These are phyloP conservation scores for Myrmaecium sp. DNA, from an alignment of 2,329 filamentous ascomycete species.

Conservation along the genomic window DNA sequence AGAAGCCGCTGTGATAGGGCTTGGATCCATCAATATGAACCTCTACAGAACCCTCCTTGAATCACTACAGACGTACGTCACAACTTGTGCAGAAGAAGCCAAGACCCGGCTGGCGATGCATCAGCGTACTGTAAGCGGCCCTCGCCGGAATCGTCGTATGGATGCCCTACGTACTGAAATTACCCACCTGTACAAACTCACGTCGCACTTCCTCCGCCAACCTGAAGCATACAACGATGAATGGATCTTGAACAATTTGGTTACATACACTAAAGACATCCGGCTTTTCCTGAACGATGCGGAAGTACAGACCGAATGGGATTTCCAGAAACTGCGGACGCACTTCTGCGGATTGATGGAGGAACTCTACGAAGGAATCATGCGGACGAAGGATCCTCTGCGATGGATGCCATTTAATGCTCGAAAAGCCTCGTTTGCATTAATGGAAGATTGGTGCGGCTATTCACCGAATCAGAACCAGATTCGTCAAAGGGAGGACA, in stretches of 20 bases:
- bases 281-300: conserved; percentile 90
- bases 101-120: conserved; percentile 60
- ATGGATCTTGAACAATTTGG: conserved; percentile 77
- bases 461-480: conserved; percentile 83
- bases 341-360: conserved; percentile 93
- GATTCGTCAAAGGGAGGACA: conserved; percentile 67
- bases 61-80: conserved; percentile 73
- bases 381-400: conserved; percentile 65
- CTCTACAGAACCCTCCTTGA: conserved; percentile 84
- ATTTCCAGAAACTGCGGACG: conserved; percentile 76
- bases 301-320: conserved; percentile 87
- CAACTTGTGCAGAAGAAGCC: conserved; percentile 74
- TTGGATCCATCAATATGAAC: conserved; percentile 89
- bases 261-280: conserved; percentile 78
- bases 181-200: conserved; percentile 89
- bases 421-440: conserved; percentile 79
- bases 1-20: conserved; percentile 75
- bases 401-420: conserved; percentile 97
- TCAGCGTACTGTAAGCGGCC: conserved; percentile 68
- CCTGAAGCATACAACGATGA: conserved; percentile 69
- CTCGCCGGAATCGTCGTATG: conserved; percentile 64
- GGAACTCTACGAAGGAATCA: conserved; percentile 81
- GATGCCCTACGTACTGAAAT: conserved; percentile 85
- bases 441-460: conserved; percentile 99
- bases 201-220: conserved; percentile 71